phyloP scores from a whole-genome alignment of 2,329 filamentous ascomycete species.

The Coleophoma cylindrospora region DNA sequence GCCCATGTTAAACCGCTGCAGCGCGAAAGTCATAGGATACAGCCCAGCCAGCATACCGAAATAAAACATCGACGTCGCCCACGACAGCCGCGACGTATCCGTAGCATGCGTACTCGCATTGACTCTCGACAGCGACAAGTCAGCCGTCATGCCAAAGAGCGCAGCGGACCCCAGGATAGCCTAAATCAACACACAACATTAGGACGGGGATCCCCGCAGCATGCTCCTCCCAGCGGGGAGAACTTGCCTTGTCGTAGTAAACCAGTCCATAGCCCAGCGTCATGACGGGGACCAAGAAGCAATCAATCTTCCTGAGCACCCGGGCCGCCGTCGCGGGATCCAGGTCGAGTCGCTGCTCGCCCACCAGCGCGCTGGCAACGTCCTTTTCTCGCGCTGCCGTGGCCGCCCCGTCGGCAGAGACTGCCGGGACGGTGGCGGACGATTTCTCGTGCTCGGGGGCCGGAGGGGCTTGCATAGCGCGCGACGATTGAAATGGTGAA shows the following conservation, averaged over 20 bases:
- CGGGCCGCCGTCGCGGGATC: constrained; percentile 49
- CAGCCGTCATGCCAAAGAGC: constrained; percentile 71
- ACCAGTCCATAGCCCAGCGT: constrained; percentile 60
- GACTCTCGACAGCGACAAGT: constrained; percentile 55
- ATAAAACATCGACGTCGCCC: constrained; percentile 77
- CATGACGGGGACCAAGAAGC: constrained; percentile 65
- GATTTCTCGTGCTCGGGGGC: background rate
- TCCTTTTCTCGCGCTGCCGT: constrained; percentile 11
- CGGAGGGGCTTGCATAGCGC: background rate
- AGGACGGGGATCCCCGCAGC: too few relatives aligned
- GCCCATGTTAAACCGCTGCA: constrained; percentile 65
- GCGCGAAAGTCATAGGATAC: constrained; percentile 67
- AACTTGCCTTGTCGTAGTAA: constrained; percentile 63
- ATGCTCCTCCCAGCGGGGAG: too few relatives aligned
- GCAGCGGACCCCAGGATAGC: constrained; percentile 69
- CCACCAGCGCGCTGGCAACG: constrained; percentile 22
- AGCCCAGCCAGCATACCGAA: constrained; percentile 73
- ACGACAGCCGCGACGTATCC: constrained; percentile 64
- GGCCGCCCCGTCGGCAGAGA: background rate
- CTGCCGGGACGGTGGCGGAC: background rate
- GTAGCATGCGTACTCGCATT: constrained; percentile 44
- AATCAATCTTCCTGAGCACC: constrained; percentile 62
- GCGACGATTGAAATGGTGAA: background rate
- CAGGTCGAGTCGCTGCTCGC: constrained; percentile 17
- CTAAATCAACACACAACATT: constrained; percentile 29